Evolutionary conservation across 2,329 filamentous ascomycete genomes (phyloP).

Genomic region (Exophiala bonariae): DNA sequence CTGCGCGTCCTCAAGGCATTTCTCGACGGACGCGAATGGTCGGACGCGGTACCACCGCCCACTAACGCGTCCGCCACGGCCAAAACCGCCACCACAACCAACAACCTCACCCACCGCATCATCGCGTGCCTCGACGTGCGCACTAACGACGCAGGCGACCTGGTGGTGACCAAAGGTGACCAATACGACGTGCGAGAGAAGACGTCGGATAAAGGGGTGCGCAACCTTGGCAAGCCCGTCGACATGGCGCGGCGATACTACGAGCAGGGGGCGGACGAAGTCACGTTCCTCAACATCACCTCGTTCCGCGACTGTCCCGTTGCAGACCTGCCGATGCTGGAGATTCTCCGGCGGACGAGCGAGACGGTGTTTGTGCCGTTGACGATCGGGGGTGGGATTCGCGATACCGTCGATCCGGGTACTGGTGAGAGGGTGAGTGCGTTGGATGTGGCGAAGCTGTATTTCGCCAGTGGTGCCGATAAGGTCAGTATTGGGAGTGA

Average conservation of each 20-base stretch:
- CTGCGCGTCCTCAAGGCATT: slow-evolving; percentile 83
- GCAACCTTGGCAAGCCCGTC: slow-evolving; percentile 95
- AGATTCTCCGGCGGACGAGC: slow-evolving; percentile 82
- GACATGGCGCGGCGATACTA: slow-evolving; percentile 94
- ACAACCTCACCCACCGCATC: slow-evolving; percentile 85
- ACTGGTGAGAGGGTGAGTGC: slow-evolving; percentile 86
- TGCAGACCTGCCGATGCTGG: slow-evolving; percentile 91
- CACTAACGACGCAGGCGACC: slow-evolving; percentile 87
- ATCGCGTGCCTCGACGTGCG: slow-evolving; percentile 97
- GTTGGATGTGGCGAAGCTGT: slow-evolving; percentile 90
- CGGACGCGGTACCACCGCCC: slow-evolving; percentile 22
- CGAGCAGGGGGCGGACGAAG: slow-evolving; percentile 92
- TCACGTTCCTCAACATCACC: slow-evolving; percentile 98
- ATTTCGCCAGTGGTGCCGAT: slow-evolving; percentile 95
- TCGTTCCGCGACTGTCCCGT: slow-evolving; percentile 94
- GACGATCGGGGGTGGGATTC: slow-evolving; percentile 92
- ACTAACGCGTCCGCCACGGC: background rate
- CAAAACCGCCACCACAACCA: slow-evolving; percentile 29
- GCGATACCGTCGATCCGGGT: slow-evolving; percentile 78
- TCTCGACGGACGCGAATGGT: slow-evolving; percentile 66
- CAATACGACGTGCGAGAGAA: slow-evolving; percentile 98
- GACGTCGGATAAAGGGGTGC: slow-evolving; percentile 61
- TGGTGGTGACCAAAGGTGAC: slow-evolving; percentile 97
- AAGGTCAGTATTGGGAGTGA: slow-evolving; percentile 97
- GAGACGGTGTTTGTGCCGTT: slow-evolving; percentile 93